Base-by-base conservation (phyloP, 495 filamentous ascomycete genomes). In the Neurospora sp. region DNA sequence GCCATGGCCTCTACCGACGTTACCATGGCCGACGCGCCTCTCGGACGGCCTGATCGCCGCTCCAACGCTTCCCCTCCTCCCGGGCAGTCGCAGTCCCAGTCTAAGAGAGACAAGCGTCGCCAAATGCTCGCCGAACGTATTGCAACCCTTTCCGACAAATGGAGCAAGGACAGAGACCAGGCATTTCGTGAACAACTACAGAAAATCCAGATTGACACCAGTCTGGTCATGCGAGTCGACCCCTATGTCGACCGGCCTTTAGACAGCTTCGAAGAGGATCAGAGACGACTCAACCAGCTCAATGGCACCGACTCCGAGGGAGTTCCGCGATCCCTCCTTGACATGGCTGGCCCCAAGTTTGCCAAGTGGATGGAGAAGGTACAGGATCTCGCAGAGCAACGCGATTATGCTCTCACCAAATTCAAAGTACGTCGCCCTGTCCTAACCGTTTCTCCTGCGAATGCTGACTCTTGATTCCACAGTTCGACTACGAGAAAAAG, bases 31-130 rank as follows among this genome's bases (percentile, higher is more conserved):
- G 81, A 78, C 27, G 72, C 75, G 31, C 70, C 74, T 27, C 41
- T 53, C 20, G 73, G 70, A 3, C 79, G 74, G 20, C 72, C 73
- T 9, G 79, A 77, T 70, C 80, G 76, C 45, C 79, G 78, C 12
- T 47, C 69, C 53, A 79, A 79, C 72, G 73, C 72, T 73, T 80
- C 79, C 9, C 79, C 78, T 71, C 78, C 76, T 4, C 75, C 78
- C 1, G 47, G 77, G 2, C 78, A 80, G 73, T 61, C 53, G 18
- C 27, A 70, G 27, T 45, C 87, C 72, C 84, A 85, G 39, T 93
- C 94, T 4, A 99, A 99, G 85, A 88, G 93, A 76, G 94, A 98
- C 84, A 96, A 97, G 79, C 89, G 92, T 73, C 90, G 94, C 71
- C 91, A 91, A 72, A 86, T 88, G 69, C 86, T 98, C 70, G 86